Percentiles rank a stretch among this genome's conserved stretches.
These are phyloP conservation scores for Pseudopyrenochaeta lycopersici DNA, from an alignment of 2,329 filamentous ascomycete species.

Conservation along the genomic window DNA sequence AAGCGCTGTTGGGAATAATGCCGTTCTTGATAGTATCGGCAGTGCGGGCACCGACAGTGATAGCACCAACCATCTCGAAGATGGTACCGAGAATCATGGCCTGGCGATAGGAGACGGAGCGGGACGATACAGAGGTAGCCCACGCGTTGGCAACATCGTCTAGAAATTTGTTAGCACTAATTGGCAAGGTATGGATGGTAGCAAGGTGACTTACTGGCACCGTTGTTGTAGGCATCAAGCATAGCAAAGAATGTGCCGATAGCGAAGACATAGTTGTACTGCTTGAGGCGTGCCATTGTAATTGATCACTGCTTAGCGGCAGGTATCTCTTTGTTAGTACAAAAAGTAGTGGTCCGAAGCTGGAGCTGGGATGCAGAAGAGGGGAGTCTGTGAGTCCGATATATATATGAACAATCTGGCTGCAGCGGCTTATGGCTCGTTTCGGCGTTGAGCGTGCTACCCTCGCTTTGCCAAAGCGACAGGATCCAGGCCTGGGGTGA, in stretches of 20 bases:
- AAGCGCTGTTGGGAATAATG: conserved; percentile 57
- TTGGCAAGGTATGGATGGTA: neutral
- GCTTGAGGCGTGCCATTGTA: conserved; percentile 32
- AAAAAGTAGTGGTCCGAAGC: conserved; percentile 24
- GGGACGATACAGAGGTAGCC: conserved; percentile 83
- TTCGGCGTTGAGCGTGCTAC: conserved; percentile 16
- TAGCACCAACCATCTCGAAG: conserved; percentile 59
- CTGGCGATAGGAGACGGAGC: conserved; percentile 75
- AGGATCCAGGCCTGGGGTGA: conserved; percentile 20
- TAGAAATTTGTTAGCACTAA: conserved; percentile 22
- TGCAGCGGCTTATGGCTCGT: conserved; percentile 16
- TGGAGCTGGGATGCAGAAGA: conserved; percentile 22
- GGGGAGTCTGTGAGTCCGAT: conserved; percentile 20
- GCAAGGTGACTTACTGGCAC: conserved; percentile 68
- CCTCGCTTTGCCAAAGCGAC: conserved; percentile 12
- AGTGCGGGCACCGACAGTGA: conserved; percentile 59
- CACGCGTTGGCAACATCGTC: conserved; percentile 87
- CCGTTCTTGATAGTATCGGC: conserved; percentile 83
- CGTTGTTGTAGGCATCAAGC: conserved; percentile 81
- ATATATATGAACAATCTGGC: conserved; percentile 28
- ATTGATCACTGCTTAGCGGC: conserved; percentile 15
- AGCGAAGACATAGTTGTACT: conserved; percentile 75
- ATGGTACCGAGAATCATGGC: conserved; percentile 60
- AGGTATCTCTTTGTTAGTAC: conserved; percentile 15
- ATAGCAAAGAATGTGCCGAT: conserved; percentile 80